Evolutionary conservation across 2,329 filamentous ascomycete species (phyloP), one percentile per base, ranked within the genome.

Genomic region (Pseudofabraea citricarpa): DNA sequence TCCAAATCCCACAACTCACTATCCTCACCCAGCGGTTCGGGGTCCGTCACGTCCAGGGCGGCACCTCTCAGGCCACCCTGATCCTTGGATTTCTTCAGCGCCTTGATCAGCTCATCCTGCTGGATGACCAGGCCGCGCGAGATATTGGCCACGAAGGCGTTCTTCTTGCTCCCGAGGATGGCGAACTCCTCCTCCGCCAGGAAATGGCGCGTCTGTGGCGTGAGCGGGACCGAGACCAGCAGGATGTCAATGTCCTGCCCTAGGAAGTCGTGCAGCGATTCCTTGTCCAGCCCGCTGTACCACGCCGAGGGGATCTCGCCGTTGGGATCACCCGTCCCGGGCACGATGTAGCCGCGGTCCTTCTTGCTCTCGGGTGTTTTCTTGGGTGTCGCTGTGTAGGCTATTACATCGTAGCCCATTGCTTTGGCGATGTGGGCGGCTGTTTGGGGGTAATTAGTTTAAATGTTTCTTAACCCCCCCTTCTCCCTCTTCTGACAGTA

Each of bases 41-140:
- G 81, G 51, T 85, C 80, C 12, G 81, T 79, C 2, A 86, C 82
- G 64, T 87, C 83, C 26, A 86, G 62, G 3, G 80, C 79, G 0
- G 81, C 83, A 22, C 81, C 82, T 20, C 70, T 63, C 22, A 87
- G 57, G 2, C 72, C 69, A 0, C 72, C 73, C 0, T 68, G 62
- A 19, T 53, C 52, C 19, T 46, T 33, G 15, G 47, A 41, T 21
- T 56, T 56, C 46, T 63, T 63, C 24, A 85, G 57, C 1, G 79
- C 74, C 2, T 60, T 63, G 27, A 83, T 70, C 37, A 87, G 56
- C 5, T 75, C 78, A n/a, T 70, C 64, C 50, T 81, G 77, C 41
- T 83, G 71, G 12, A 87, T 62, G 32, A 85, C 75, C 24, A 68
- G 67, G 0, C 83, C 83, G 5, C 83, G 71, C 0, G 78, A 73